Percentiles rank a stretch among this genome's conserved stretches.
Evolutionary conservation across 257 asterid species (phyloP).

Genomic region (Nicotiana otophora): DNA sequence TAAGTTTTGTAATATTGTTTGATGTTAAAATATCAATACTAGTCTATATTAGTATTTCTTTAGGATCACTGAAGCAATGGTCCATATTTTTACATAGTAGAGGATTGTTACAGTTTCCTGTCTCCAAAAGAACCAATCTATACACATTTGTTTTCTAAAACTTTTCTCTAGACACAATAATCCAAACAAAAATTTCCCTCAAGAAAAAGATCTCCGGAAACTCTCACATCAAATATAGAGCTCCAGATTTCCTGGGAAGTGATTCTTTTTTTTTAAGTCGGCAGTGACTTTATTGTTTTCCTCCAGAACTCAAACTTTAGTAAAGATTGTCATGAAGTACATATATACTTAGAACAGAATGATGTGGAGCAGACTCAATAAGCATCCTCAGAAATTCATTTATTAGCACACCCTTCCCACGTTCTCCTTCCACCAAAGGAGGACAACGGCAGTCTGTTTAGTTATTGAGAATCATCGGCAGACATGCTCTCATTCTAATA

Average conservation of each 20-base stretch:
- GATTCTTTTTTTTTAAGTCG: background rate
- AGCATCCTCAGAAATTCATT: background rate
- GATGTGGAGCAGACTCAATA: background rate
- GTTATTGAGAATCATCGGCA: background rate
- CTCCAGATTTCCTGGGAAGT: background rate
- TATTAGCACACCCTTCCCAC: background rate
- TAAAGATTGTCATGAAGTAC: background rate
- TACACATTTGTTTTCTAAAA: background rate
- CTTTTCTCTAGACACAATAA: background rate
- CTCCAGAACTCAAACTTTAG: background rate
- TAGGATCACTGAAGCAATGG: background rate
- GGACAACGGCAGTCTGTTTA: background rate
- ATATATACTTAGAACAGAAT: background rate
- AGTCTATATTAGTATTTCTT: no score
- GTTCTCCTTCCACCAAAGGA: background rate
- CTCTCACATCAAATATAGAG: background rate
- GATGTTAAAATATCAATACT: no score
- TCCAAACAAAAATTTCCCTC: background rate
- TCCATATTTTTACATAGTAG: background rate
- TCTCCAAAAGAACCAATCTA: background rate
- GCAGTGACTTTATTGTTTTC: background rate
- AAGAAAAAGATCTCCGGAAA: background rate
- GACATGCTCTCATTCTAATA: background rate
- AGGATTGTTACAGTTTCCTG: background rate
- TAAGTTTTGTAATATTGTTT: background rate